Evolutionary conservation across 768 basidiomycete genomes (phyloP), one percentile per base, ranked within the genome.

Genomic region (Rhizopogon vulgaris): DNA sequence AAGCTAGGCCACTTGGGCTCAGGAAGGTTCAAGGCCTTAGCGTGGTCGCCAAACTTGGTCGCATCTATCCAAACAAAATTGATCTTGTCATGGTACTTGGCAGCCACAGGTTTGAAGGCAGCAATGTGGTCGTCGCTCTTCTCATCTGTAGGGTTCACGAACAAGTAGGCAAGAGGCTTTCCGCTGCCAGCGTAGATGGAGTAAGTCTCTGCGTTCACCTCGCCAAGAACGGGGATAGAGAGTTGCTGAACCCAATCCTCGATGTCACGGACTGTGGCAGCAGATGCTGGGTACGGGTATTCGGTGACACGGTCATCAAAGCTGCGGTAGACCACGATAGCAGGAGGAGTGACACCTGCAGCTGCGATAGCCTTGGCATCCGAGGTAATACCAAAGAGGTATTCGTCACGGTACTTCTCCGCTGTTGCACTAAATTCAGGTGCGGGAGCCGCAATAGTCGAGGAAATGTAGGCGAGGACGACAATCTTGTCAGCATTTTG

Each of bases 21-120:
- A 25, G 68, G 65, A 51, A 99, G 78, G 78, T 94, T 95, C 52
- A 99, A 80, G 1, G 90, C 89, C 71, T 92, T 94, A 59, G 87
- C 96, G 73, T 99, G 96, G 62, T 98, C 95, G 61, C 82, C 83
- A 61, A 94, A 99, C 69, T 94, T 93, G 73, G 87, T 73, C 22
- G 92, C 94, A 68, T 99, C 96, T 60, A 99, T 98, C 85, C 86
- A 95, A 55, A 98, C 95, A 68, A 97, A 96, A 84, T 96, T 96
- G 66, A 98, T 63, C 72, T 90, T 85, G 60, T 83, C 79, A 72
- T 90, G 92, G 77, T 81, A 82, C 64, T 84, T 81, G 48, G 82
- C 73, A 6, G 96, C 96, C 48, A 95, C 68, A 8, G 91, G 84
- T 59, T 76, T 82, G 59, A 97, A 65, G 38, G 76, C 69, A 24